Base-by-base conservation (phyloP, 306 rosid species). In the Pachyrhizus erosus region DNA sequence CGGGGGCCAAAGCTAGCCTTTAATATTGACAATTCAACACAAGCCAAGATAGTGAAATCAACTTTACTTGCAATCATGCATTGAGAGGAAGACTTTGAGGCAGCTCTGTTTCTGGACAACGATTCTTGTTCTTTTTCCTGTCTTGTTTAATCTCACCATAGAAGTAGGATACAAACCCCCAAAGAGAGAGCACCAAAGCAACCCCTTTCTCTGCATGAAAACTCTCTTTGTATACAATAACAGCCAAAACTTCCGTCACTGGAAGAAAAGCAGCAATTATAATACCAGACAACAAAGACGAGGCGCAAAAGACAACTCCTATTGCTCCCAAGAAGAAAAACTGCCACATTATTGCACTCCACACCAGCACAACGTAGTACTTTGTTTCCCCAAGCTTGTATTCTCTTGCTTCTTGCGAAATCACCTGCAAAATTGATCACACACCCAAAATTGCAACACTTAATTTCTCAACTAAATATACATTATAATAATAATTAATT, bases 131-230 rank as follows among this genome's bases (percentile, higher is more conserved):
- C 12, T 42, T 85, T 60, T 88, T 49, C 67, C 81, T 86, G 46
- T 6, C 57, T 26, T 85, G 82, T 85, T 91, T 89, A 1, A 85
- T 48, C 68, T 90, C 98, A 6, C 97, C 97, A n/a, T 88, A 93
- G 54, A 95, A 91, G 77, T 93, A 95, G 2, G 97, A 94, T 60
- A 84, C 83, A 75, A 95, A 90, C 0, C 98, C 98, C 98, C 97
- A 93, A 0, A 93, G 91, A 60, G 93, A 88, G 8, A 95, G 92
- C 9, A 31, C 95, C 84, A 94, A 84, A 20, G 97, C 81, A 4
- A 95, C 87, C 5, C 93, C 97, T 31, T 93, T 95, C 67, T 90
- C 93, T 11, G 90, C 87, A 34, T 87, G 83, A 71, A 95, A 94
- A 9, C 24, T 92, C 82, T 94, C 97, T 29, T 76, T 55, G 86